phyloP scores from a whole-genome alignment of 805 yeast species.

The Hanseniaspora singularis region DNA sequence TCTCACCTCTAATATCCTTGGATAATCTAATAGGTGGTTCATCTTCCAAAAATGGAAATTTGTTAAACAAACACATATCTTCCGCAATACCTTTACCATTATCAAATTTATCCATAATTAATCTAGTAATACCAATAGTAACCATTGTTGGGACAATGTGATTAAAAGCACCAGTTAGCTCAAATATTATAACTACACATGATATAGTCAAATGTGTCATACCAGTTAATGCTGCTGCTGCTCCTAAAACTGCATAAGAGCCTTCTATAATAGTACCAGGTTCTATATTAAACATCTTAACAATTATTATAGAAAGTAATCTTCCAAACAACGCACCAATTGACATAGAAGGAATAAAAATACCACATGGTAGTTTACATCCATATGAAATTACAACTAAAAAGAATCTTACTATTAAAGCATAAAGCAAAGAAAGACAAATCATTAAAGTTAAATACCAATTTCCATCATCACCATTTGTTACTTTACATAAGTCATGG shows the following conservation, averaged over 20 bases:
- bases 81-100: constrained; percentile 80
- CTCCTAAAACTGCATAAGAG: constrained; percentile 89
- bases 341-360: constrained; percentile 93
- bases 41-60: constrained; percentile 65
- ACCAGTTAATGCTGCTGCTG: constrained; percentile 90
- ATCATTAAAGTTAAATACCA: constrained; percentile 26
- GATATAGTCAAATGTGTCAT: constrained; percentile 86
- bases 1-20: constrained; percentile 35
- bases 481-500: constrained; percentile 33
- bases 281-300: constrained; percentile 32
- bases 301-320: constrained; percentile 64
- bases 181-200: constrained; percentile 91
- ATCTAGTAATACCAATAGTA: constrained; percentile 76
- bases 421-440: constrained; percentile 47
- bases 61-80: constrained; percentile 81
- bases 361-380: constrained; percentile 93
- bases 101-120: constrained; percentile 67
- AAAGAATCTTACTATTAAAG: constrained; percentile 57
- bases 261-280: constrained; percentile 73
- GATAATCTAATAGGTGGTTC: constrained; percentile 51
- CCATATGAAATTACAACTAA: constrained; percentile 82
- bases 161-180: constrained; percentile 85
- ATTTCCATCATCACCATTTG: constrained; percentile 23
- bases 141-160: constrained; percentile 94
- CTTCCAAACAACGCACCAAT: constrained; percentile 93